These are phyloP conservation scores for Logfia minima DNA, from an alignment of 129 eudicot species.

Conservation along the genomic window DNA sequence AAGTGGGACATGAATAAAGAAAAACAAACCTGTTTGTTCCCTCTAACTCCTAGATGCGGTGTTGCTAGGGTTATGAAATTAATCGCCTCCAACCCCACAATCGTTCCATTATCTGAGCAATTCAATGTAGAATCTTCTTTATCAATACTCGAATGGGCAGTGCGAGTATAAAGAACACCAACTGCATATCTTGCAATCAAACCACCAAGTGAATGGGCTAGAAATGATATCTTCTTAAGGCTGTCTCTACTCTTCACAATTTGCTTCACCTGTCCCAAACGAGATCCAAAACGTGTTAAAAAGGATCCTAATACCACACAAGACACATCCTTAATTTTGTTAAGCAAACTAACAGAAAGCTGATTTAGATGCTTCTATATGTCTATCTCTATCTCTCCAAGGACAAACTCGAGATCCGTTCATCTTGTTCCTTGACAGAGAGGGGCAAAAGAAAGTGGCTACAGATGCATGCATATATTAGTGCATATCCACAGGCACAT, in stretches of 20 bases:
- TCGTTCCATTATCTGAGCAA: constrained; percentile 41
- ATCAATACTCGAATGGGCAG: neutral
- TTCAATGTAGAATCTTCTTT: constrained; percentile 23
- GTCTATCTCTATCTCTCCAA: neutral
- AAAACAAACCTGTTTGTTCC: constrained; percentile 79
- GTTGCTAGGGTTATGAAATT: constrained; percentile 89
- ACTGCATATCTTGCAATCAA: constrained; percentile 85
- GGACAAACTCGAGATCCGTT: neutral
- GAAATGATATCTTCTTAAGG: constrained; percentile 76
- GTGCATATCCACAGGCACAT: neutral
- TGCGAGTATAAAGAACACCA: constrained; percentile 49
- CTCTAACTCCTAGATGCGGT: constrained; percentile 99
- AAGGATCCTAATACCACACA: neutral
- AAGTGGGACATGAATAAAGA: neutral
- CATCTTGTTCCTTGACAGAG: neutral
- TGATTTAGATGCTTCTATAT: neutral
- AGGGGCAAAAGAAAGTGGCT: neutral
- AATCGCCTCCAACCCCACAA: constrained; percentile 88
- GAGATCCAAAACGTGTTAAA: neutral
- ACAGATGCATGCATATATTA: neutral
- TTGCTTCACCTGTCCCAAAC: constrained; percentile 64
- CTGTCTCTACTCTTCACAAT: constrained; percentile 66
- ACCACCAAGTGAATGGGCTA: constrained; percentile 98
- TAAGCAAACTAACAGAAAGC: neutral
- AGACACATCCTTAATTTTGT: neutral